A percentile compares a stretch with the other conserved stretches of the same genome.
These are phyloP conservation scores for Aspergillus saccharolyticus DNA, from an alignment of 495 filamentous ascomycete species.

Conservation along the genomic window DNA sequence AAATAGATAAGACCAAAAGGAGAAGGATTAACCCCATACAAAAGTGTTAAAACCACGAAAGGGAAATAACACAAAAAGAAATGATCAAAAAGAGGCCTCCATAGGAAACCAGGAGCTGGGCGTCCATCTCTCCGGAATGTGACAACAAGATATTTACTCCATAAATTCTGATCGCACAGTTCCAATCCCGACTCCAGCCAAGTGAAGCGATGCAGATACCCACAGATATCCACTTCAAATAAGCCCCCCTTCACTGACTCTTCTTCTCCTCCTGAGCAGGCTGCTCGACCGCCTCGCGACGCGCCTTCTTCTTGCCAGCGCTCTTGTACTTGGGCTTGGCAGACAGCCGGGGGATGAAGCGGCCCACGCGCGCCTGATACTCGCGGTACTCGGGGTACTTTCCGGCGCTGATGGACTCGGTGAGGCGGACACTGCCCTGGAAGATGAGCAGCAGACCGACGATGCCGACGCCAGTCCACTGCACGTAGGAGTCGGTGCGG, in stretches of 20 bases:
- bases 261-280: conserved; percentile 11
- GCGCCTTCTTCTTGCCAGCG: conserved; percentile 20
- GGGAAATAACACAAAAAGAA: too few relatives aligned
- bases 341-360: conserved; percentile 67
- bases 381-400: conserved; percentile 89
- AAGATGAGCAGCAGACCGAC: conserved; percentile 71
- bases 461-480: conserved; percentile 74
- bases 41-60: conserved; percentile 10
- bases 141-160: conserved; percentile 10
- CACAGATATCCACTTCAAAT: neutral
- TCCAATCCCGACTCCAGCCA: too few relatives aligned
- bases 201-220: neutral
- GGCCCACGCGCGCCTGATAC: conserved; percentile 78
- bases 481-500: conserved; percentile 60
- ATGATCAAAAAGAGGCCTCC: too few relatives aligned
- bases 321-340: conserved; percentile 35
- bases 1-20: neutral
- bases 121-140: neutral
- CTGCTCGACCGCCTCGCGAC: conserved; percentile 11
- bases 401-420: conserved; percentile 67
- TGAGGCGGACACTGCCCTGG: conserved; percentile 81
- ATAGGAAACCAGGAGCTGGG: neutral
- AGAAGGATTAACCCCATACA: neutral
- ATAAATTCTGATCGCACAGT: neutral
- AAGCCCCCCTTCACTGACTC: too few relatives aligned